Evolutionary conservation across 257 asterid genomes (phyloP).

Genomic region (Plantago elongata): DNA sequence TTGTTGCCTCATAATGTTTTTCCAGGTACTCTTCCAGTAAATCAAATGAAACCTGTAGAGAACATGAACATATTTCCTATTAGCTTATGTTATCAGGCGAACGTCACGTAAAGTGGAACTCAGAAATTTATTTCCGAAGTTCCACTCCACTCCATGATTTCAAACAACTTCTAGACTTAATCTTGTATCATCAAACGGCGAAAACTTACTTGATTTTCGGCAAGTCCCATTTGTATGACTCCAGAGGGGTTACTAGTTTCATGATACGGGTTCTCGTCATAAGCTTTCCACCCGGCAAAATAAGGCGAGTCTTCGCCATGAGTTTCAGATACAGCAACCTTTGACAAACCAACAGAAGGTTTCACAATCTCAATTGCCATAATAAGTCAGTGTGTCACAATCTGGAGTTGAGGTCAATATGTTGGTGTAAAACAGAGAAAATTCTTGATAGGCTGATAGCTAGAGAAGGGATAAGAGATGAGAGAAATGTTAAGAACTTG

Average conservation of each 20-base stretch:
- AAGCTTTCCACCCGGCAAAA: conserved; percentile 94
- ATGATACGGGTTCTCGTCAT: conserved; percentile 73
- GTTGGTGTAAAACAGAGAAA: conserved; percentile 2
- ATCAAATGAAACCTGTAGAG: conserved; percentile 76
- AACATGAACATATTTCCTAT: background rate
- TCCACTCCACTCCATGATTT: background rate
- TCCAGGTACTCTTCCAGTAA: conserved; percentile 63
- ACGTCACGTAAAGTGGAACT: background rate
- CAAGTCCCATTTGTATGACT: conserved; percentile 92
- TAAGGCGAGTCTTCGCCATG: conserved; percentile 92
- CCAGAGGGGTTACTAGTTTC: conserved; percentile 55
- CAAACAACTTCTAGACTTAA: too few species aligned
- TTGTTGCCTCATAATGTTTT: conserved; percentile 32
- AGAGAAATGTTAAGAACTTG: conserved; percentile 10
- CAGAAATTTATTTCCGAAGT: background rate
- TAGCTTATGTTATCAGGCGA: background rate
- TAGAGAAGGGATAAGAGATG: background rate
- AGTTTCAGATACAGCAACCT: conserved; percentile 61
- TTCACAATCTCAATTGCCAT: conserved; percentile 46
- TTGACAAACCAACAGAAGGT: conserved; percentile 43
- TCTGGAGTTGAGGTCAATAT: background rate
- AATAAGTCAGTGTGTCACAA: background rate
- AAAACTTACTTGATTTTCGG: conserved; percentile 71
- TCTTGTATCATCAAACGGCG: too few species aligned
- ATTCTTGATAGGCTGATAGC: background rate